Base-by-base conservation (phyloP, 352 stramenopile species). In the Elongisporangium undulatum region DNA sequence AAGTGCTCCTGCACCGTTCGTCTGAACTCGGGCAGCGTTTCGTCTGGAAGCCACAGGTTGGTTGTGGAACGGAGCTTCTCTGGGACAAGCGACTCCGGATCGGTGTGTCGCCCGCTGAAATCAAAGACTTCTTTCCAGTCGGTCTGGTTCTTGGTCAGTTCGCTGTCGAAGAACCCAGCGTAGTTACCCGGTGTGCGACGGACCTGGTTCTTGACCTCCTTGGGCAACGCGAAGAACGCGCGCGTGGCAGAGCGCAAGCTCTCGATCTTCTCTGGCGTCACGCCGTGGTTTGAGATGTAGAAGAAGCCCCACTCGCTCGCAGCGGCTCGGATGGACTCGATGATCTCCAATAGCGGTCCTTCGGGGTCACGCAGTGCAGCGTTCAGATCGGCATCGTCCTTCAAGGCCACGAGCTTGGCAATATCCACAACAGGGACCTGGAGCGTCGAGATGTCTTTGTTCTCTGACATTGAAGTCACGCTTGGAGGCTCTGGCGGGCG, bases 111-210 rank as follows among this genome's bases (percentile, higher is more conserved):
- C 12, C 67, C 62, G 13, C 49, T 59, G 53, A 66, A 68, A 73
- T 95, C 88, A 20, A 94, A 70, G 15, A 63, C 66, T 66, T 96
- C 73, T 54, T 97, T 97, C 82, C 82, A 94, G 70, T 97, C 90
- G n/a, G 68, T 67, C 49, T 75, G 85, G 66, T 90, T 79, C 67
- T 97, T 97, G 20, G 90, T 97, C 41, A 97, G 64, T 64, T 97
- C 90, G 63, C 94, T 82, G 63, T 97, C 87, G 71, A 95, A 96
- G 62, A 82, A 97, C 50, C 90, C 90, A 39, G 86, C 70, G 49
- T 86, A 73, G 74, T 97, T 96, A 45, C 57, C 66, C 54, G 55
- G 73, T 69, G 17, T 77, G 66, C 84, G 92, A 19, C 61, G 87
- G 63, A 92, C 59, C 1, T 39, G 56, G 17, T 58, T 38, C 65